Conservation (phyloP, 768 basidiomycete genomes). For the button mushroom (Agaricus bisporus) region DNA sequence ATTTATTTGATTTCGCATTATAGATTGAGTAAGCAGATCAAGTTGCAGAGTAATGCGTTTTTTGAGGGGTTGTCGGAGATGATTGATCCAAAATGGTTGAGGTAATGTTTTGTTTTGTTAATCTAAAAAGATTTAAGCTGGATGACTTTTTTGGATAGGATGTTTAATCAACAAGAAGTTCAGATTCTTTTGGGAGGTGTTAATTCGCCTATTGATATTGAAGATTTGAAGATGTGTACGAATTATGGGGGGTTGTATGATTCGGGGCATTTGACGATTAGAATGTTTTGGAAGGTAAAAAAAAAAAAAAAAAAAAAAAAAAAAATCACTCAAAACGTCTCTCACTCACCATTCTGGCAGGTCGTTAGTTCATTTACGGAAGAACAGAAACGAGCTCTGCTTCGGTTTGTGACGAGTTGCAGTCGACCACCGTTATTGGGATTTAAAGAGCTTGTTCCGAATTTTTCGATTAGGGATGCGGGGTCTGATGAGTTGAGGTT, state of each 20-base stretch:
- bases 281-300: conserved; percentile 83
- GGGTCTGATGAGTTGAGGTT: conserved; percentile 66
- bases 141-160: conserved; percentile 35
- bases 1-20: conserved; percentile 89
- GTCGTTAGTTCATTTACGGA: conserved; percentile 78
- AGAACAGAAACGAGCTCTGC: conserved; percentile 67
- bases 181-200: conserved; percentile 89
- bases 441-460: conserved; percentile 82
- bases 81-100: conserved; percentile 85
- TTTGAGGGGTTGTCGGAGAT: conserved; percentile 91
- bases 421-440: conserved; percentile 84
- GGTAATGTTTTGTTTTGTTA: conserved; percentile 29
- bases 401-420: conserved; percentile 92
- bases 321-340: too few relatives aligned
- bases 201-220: conserved; percentile 77
- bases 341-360: too few relatives aligned
- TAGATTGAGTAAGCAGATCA: conserved; percentile 84
- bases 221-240: conserved; percentile 72
- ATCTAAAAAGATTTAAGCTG: neutral
- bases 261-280: conserved; percentile 63
- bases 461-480: conserved; percentile 83
- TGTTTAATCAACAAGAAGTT: conserved; percentile 97
- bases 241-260: conserved; percentile 80
- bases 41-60: conserved; percentile 75
- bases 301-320: too few relatives aligned